Base-by-base conservation (phyloP, 345 rosid genomes). In the Atalantia buxifolia region DNA sequence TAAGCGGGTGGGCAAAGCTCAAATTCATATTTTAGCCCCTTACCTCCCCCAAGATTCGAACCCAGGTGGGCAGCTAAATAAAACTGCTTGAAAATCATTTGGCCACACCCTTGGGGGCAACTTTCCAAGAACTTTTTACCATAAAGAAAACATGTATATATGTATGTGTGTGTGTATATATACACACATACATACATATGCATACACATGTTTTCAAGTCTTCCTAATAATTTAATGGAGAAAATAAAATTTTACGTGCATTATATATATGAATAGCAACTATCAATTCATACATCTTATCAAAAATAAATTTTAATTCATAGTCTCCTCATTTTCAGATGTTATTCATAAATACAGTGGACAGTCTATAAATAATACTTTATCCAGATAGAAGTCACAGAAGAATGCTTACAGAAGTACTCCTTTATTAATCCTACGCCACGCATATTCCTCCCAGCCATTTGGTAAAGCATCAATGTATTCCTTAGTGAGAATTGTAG, bases 391-490 rank as follows among this genome's bases (percentile, higher is more conserved):
- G 12, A 27, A 35, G 31, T 27, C 27, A 60, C 27, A 57, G 38
- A 13, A 64, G 14, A 78, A 72, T 35, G 86, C 99, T 82, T 84
- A 97, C 98, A 97, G 93, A 35, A 78, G 91, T 64, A 88, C 82
- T 85, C 98, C 98, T 83, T 93, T 94, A 81, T 97, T 97, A 83
- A 97, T 93, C 85, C 97, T 87, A 57, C 83, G 98, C 99, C 99
- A 97, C 0, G 98, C 98, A 76, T 93, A 94, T 57, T 94, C 98
- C 85, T 94, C 92, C 99, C 98, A 97, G 71, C 96, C 99, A 85
- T 91, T 90, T 48, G 96, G 97, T 66, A 94, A 85, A 85, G 97
- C 90, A 85, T 92, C 96, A 80, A 94, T 92, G 85, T 86, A 97
- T 75, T 97, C 98, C 91, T 81, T 89, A n/a, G 98, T 93, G 75